Base-by-base conservation (phyloP, 257 asterid genomes). In the Solanum medicagineum region DNA sequence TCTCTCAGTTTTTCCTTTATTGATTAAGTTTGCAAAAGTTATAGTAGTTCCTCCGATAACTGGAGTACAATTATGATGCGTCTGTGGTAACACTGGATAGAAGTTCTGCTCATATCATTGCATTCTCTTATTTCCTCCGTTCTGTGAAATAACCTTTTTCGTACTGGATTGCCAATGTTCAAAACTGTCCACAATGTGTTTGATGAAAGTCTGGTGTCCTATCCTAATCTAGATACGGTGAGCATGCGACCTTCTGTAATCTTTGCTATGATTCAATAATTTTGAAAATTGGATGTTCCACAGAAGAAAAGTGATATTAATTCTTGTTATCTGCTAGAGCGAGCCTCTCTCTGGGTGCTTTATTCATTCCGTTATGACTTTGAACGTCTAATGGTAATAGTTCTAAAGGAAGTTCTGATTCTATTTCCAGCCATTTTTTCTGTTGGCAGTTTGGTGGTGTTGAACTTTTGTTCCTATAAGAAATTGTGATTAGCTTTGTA, bases 221-320 rank as follows among this genome's bases (percentile, higher is more conserved):
- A 2, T 29, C 32, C 32, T 83, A 66, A 80, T 42, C 73, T 26
- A 80, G 87, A 71, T 54, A 12, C 15, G 36, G 92, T 88, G 81
- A 87, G 90, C 82, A 16, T 49, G 66, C 26, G 1, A 54, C 19
- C 4, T 45, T 56, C 68, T 85, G 36, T 59, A 57, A 44, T 81
- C 56, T 81, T 81, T 49, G 56, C 68, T 70, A 45, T 59, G 57
- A 26, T 16, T 79, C 44, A n/a, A 20, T 49, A 62, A 45, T 56
- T 63, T 53, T 45, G 77, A 53, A 44, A 80, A 65, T 49, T 60
- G 79, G 79, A 44, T 68, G 54, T 53, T 83, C 79, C 70, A 22
- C n/a, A 40, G n/a, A 59, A 47, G 54, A 47, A 6, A 62, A 53
- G 26, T 82, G 59, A 44, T 44, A 47, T 20, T 62, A 51, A 19